Evolutionary conservation across 129 eudicot species (phyloP).

Genomic region (Flaveria trinervia): DNA sequence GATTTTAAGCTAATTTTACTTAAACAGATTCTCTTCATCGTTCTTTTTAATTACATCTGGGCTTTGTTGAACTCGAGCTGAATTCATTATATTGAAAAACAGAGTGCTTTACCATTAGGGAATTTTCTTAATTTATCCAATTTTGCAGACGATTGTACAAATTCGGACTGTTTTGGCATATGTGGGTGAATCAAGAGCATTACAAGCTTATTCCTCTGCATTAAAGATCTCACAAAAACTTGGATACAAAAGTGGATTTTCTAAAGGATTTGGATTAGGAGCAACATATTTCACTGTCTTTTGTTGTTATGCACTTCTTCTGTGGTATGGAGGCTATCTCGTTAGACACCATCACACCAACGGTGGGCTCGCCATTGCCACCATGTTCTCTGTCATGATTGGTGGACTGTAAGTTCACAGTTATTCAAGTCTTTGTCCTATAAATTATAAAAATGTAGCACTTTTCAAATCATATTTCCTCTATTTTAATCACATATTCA

Average conservation of each 20-base stretch:
- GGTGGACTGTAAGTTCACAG: constrained; percentile 80
- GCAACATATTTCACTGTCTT: constrained; percentile 90
- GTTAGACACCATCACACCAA: constrained; percentile 88
- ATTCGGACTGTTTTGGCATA: constrained; percentile 81
- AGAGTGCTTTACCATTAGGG: constrained; percentile 18
- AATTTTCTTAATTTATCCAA: constrained; percentile 24
- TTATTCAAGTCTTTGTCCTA: not conserved
- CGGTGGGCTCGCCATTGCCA: constrained; percentile 94
- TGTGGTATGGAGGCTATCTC: constrained; percentile 94
- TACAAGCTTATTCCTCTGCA: constrained; percentile 74
- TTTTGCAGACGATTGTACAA: constrained; percentile 82
- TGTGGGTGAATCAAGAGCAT: constrained; percentile 88
- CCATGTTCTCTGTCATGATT: constrained; percentile 94
- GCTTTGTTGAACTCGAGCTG: constrained; percentile 1
- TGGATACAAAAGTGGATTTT: constrained; percentile 84
- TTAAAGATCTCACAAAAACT: constrained; percentile 68
- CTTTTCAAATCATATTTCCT: constrained; percentile 8
- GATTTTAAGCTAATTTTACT: not conserved
- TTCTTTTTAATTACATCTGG: not conserved
- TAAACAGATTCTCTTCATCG: not conserved
- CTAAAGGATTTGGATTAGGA: constrained; percentile 90
- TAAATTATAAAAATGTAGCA: not conserved
- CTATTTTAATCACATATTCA: not conserved
- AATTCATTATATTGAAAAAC: constrained; percentile 10
- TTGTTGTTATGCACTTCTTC: constrained; percentile 84